These are phyloP conservation scores for Monilinia fructigena DNA, from an alignment of 2,329 filamentous ascomycete genomes.

Conservation along the genomic window DNA sequence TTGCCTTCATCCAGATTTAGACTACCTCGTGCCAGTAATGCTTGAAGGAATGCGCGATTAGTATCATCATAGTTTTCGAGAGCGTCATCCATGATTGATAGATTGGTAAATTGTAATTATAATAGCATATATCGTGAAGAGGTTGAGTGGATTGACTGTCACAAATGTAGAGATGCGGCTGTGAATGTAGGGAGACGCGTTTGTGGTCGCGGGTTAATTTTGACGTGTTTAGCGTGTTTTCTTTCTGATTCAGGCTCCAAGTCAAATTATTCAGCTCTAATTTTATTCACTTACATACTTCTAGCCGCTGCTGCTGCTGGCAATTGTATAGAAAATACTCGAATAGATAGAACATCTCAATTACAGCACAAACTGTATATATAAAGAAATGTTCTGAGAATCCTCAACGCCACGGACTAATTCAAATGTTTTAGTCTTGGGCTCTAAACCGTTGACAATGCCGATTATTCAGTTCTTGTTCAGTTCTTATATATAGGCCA, in stretches of 20 bases:
- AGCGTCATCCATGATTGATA: background rate
- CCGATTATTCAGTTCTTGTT: background rate
- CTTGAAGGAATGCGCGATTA: constrained; percentile 88
- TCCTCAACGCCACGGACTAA: no score
- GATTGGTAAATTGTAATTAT: background rate
- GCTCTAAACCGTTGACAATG: background rate
- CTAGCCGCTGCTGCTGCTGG: no score
- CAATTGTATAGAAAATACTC: no score
- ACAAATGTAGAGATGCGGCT: background rate
- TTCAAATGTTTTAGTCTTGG: no score
- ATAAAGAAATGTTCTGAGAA: no score
- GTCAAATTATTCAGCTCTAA: no score
- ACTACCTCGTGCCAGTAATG: constrained; percentile 74
- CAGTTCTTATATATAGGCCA: background rate
- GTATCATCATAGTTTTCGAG: constrained; percentile 48
- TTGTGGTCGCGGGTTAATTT: constrained; percentile 1
- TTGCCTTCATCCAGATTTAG: constrained; percentile 74
- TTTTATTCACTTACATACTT: no score
- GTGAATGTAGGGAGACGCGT: constrained; percentile 7
- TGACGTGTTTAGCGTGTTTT: constrained; percentile 12
- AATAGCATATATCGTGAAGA: background rate
- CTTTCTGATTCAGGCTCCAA: constrained; percentile 2
- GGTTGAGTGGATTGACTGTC: background rate
- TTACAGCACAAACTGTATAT: no score
- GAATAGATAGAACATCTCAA: no score